These are phyloP conservation scores for Ottelia alismoides DNA, from an alignment of 106 monocot species.

Conservation along the genomic window DNA sequence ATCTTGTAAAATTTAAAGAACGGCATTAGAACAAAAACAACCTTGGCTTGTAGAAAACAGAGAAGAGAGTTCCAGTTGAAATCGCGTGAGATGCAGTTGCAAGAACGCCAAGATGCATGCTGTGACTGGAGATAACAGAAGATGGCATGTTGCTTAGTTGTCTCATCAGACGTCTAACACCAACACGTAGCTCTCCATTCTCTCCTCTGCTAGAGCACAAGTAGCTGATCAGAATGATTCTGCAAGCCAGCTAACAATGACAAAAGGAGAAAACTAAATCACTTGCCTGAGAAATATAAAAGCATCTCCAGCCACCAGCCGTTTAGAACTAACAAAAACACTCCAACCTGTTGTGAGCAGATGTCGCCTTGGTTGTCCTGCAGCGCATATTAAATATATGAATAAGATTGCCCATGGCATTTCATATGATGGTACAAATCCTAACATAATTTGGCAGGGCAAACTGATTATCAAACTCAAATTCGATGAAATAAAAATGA, in stretches of 20 bases:
- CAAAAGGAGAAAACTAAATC: neutral
- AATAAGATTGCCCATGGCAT: too few relatives aligned
- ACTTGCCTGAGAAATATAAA: slow-evolving; percentile 55
- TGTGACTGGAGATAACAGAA: slow-evolving; percentile 66
- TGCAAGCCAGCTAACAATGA: neutral
- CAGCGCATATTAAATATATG: too few relatives aligned
- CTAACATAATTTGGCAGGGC: too few relatives aligned
- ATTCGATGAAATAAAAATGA: too few relatives aligned
- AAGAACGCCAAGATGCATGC: slow-evolving; percentile 81
- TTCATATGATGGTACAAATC: too few relatives aligned
- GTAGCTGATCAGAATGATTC: neutral
- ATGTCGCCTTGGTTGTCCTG: slow-evolving; percentile 60
- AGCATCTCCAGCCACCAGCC: slow-evolving; percentile 55
- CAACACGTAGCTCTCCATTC: slow-evolving; percentile 56
- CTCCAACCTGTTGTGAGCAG: slow-evolving; percentile 72
- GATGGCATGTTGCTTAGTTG: slow-evolving; percentile 46
- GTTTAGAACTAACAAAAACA: slow-evolving; percentile 63
- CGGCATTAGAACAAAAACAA: slow-evolving; percentile 4
- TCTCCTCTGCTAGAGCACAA: slow-evolving; percentile 27
- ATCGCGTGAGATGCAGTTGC: slow-evolving; percentile 79
- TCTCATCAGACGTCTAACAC: slow-evolving; percentile 39
- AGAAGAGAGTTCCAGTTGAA: slow-evolving; percentile 38
- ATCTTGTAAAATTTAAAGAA: too few relatives aligned
- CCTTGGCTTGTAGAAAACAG: slow-evolving; percentile 74
- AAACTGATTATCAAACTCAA: too few relatives aligned